These are phyloP conservation scores for Cercospora berteroae DNA, from an alignment of 2,329 filamentous ascomycete genomes.

Conservation along the genomic window DNA sequence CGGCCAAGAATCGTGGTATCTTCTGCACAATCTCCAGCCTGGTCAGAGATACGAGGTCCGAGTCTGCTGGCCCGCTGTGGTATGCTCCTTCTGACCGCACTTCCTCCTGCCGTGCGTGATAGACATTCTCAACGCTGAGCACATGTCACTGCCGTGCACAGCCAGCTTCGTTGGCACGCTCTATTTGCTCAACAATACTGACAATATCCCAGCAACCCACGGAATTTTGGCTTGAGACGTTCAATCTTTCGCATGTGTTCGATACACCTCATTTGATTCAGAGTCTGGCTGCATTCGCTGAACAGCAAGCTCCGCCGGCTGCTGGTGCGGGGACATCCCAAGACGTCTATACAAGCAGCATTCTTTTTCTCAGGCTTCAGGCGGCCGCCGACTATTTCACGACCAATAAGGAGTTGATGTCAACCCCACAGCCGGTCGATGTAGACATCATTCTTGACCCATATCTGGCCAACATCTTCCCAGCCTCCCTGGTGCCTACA, in stretches of 20 bases:
- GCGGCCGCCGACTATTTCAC: slow-evolving; percentile 85
- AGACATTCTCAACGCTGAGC: neutral
- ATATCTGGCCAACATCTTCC: slow-evolving; percentile 75
- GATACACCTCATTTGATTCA: slow-evolving; percentile 35
- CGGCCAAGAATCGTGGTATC: slow-evolving; percentile 72
- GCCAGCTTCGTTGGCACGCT: neutral
- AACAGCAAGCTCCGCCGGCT: slow-evolving; percentile 16
- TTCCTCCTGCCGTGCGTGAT: neutral
- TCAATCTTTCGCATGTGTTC: slow-evolving; percentile 61
- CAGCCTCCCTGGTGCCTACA: slow-evolving; percentile 72
- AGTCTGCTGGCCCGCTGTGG: slow-evolving; percentile 89
- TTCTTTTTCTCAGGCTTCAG: slow-evolving; percentile 69
- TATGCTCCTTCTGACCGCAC: slow-evolving; percentile 50
- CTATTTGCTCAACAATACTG: neutral
- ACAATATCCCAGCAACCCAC: slow-evolving; percentile 73
- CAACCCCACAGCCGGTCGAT: slow-evolving; percentile 66
- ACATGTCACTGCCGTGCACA: neutral
- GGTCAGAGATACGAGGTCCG: slow-evolving; percentile 84
- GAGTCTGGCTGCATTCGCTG: slow-evolving; percentile 32
- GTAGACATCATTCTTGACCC: slow-evolving; percentile 85
- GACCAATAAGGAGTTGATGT: slow-evolving; percentile 71
- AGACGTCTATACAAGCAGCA: slow-evolving; percentile 12
- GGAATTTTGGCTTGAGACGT: slow-evolving; percentile 67
- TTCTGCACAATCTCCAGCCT: slow-evolving; percentile 67
- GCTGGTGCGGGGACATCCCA: neutral